Evolutionary conservation across 2,329 filamentous ascomycete species (phyloP), one percentile per base, ranked within the genome.

Genomic region (Alternaria gansuensis): DNA sequence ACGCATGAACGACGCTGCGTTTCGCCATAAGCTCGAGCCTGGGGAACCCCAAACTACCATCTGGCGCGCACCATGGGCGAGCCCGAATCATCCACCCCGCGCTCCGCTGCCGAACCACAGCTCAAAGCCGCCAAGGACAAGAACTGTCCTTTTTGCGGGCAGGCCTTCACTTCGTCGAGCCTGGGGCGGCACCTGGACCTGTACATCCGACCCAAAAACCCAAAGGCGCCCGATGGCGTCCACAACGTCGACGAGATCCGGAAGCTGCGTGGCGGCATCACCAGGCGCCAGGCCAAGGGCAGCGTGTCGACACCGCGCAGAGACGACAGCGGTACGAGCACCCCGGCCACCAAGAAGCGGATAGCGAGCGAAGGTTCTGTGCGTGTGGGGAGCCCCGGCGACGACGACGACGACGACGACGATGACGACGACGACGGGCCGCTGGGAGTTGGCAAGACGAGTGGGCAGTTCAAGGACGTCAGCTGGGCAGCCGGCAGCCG

Each of bases 181-280:
- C 87, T 98, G 52, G 94, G 94, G 49, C 90, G 94, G 44, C 94
- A 98, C 79, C 88, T 97, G 66, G 94, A 98, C 76, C 86, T 97
- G 37, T 97, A 96, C 77, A 93, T 97, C 71, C 93, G 93, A 74
- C 90, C 93, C 59, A 96, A 93, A 81, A 97, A 97, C 76, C 92
- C 94, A 1, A 95, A 93, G 78, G 85, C 89, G 1, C 82, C 90
- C 6, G 94, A 98, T 79, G 93, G 93, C 49, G 81, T 97, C 44
- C 94, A 98, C 78, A 85, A 96, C 80, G 91, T 97, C 58, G 91
- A 94, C 7, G 91, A 92, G 77, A 98, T 98, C 71, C 86, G 87
- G 67, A 91, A 90, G 77, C 82, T 96, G 71, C 87, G 94, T 52
- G 91, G 92, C 43, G 86, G 87, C 61, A 96, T 98, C 77, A 98